These are phyloP conservation scores for Mucor plumbeus DNA, from an alignment of 371 early-diverging fungal genomes.

Conservation along the genomic window DNA sequence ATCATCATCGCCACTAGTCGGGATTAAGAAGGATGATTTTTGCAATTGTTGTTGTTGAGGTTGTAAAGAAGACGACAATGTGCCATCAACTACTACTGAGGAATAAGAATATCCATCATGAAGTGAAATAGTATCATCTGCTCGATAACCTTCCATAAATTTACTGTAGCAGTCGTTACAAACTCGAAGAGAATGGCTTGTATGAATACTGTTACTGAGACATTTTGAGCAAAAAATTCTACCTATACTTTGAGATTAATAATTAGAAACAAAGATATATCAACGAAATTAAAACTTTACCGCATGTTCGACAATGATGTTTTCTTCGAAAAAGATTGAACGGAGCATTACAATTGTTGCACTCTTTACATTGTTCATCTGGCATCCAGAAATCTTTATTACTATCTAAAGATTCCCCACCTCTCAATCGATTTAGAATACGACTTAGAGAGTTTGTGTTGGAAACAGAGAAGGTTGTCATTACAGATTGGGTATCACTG, in stretches of 20 bases:
- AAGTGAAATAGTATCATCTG: slow-evolving; percentile 24
- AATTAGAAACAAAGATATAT: not conserved
- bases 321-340: slow-evolving; percentile 74
- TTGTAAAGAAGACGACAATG: slow-evolving; percentile 7
- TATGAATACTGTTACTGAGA: slow-evolving; percentile 24
- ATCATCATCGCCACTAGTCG: slow-evolving; percentile 17
- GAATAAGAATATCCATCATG: slow-evolving; percentile 25
- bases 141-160: slow-evolving; percentile 15
- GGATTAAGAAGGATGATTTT: slow-evolving; percentile 19
- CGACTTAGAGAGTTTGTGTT: slow-evolving; percentile 58
- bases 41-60: slow-evolving; percentile 20
- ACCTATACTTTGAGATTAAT: slow-evolving; percentile 16
- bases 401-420: slow-evolving; percentile 42
- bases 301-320: slow-evolving; percentile 88
- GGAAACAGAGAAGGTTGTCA: slow-evolving; percentile 56
- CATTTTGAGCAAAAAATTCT: slow-evolving; percentile 36
- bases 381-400: slow-evolving; percentile 83
- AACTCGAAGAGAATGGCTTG: slow-evolving; percentile 26
- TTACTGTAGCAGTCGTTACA: slow-evolving; percentile 33
- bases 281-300: slow-evolving; percentile 35
- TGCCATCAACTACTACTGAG: slow-evolving; percentile 12
- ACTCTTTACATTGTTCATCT: slow-evolving; percentile 79
- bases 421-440: slow-evolving; percentile 56
- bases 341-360: slow-evolving; percentile 74
- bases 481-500: slow-evolving; percentile 59